Percentiles rank a stretch among this genome's conserved stretches.
Conservation (phyloP, 108 stramenopile species). For the Schizochytrium sp. region DNA sequence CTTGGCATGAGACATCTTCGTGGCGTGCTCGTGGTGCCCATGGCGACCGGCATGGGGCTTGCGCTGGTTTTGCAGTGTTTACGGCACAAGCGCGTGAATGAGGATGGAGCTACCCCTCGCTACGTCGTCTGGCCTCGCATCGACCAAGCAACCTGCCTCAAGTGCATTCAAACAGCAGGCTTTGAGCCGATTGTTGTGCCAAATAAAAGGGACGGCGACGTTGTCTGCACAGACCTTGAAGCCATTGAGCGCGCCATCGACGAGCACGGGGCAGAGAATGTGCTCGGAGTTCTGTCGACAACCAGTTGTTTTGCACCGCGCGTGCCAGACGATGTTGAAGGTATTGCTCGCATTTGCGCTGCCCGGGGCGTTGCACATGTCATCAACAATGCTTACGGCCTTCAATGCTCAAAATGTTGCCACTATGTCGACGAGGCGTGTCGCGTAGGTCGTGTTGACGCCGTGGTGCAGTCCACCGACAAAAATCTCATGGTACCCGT, state of each 20-base stretch:
- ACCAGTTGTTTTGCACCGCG: slow-evolving; percentile 97
- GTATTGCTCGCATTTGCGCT: slow-evolving; percentile 69
- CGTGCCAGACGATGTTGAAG: slow-evolving; percentile 80
- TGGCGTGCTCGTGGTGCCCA: slow-evolving; percentile 69
- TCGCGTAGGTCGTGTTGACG: slow-evolving; percentile 66
- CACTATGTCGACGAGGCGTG: slow-evolving; percentile 30
- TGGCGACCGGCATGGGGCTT: slow-evolving; percentile 90
- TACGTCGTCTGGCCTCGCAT: slow-evolving; percentile 61
- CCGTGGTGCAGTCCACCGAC: slow-evolving; percentile 90
- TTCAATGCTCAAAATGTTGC: slow-evolving; percentile 63
- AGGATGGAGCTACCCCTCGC: not conserved
- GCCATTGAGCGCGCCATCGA: slow-evolving; percentile 61
- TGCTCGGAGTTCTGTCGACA: slow-evolving; percentile 82
- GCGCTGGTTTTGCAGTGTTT: slow-evolving; percentile 62
- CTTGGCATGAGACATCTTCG: slow-evolving; percentile 66
- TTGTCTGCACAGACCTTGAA: slow-evolving; percentile 75
- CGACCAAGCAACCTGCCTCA: slow-evolving; percentile 98
- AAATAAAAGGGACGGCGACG: slow-evolving; percentile 49
- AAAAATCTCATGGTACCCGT: slow-evolving; percentile 99
- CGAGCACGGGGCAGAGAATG: slow-evolving; percentile 32
- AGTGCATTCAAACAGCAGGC: slow-evolving; percentile 81
- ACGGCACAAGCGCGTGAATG: slow-evolving; percentile 28
- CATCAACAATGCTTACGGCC: slow-evolving; percentile 97
- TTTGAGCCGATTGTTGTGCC: slow-evolving; percentile 71
- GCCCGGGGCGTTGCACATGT: slow-evolving; percentile 65